Evolutionary conservation across 371 early-diverging fungal species (phyloP).

Genomic region (Mucor saturninus): DNA sequence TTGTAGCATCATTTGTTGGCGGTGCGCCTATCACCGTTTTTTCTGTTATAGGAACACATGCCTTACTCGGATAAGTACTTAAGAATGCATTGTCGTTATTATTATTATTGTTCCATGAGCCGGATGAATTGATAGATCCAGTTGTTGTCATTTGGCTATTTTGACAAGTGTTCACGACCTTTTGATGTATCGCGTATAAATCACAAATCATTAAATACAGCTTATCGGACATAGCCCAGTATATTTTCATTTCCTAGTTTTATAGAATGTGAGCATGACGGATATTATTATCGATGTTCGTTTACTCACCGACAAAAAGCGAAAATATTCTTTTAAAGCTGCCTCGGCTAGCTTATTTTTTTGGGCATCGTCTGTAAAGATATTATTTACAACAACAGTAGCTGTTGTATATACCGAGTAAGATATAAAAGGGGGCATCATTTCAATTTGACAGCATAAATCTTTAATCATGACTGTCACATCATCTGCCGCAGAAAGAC

Average conservation of each 20-base stretch:
- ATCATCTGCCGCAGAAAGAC: conserved; percentile 50
- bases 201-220: conserved; percentile 58
- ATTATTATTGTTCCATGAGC: background rate
- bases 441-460: conserved; percentile 28
- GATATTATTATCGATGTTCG: background rate
- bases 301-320: conserved; percentile 17
- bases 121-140: background rate
- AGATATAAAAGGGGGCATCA: conserved; percentile 49
- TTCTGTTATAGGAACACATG: background rate
- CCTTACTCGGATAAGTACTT: background rate
- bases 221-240: conserved; percentile 66
- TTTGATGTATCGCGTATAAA: conserved; percentile 53
- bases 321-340: conserved; percentile 47
- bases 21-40: background rate
- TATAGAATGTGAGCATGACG: conserved; percentile 4
- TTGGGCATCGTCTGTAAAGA: conserved; percentile 44
- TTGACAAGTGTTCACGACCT: conserved; percentile 8
- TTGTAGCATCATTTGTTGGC: background rate
- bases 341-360: conserved; percentile 46
- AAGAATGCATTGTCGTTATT: too few species aligned
- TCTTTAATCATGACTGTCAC: conserved; percentile 50
- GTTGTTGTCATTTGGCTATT: background rate
- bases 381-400: conserved; percentile 58
- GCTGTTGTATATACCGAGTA: conserved; percentile 58
- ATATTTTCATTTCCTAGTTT: conserved; percentile 45